Evolutionary conservation across 2,329 filamentous ascomycete species (phyloP).

Genomic region (Hypoxylon sp.): DNA sequence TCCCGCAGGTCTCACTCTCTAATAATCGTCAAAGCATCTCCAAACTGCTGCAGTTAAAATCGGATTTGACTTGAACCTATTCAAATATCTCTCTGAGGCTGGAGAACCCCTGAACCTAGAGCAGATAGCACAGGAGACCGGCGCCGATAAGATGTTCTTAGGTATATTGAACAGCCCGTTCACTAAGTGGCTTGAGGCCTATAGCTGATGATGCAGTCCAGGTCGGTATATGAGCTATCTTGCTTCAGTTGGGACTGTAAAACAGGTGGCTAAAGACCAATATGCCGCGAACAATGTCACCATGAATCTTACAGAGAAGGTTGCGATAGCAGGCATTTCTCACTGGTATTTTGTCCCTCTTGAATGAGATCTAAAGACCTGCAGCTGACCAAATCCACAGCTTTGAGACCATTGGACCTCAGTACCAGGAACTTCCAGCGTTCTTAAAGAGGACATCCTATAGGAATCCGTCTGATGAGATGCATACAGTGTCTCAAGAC

Average conservation of each 20-base stretch:
- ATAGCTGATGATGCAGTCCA: not conserved
- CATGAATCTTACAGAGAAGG: slow-evolving; percentile 12
- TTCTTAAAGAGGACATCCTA: slow-evolving; percentile 41
- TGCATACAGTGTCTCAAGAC: slow-evolving; percentile 33
- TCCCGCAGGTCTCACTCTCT: too few species aligned
- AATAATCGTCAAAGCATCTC: not conserved
- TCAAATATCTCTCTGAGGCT: not conserved
- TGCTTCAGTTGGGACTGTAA: not conserved
- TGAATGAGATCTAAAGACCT: not conserved
- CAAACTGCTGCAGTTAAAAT: not conserved
- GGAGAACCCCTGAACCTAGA: too few species aligned
- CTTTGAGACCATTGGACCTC: slow-evolving; percentile 25
- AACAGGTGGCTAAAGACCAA: not conserved
- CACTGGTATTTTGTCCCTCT: slow-evolving; percentile 20
- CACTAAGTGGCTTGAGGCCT: too few species aligned
- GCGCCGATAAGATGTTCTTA: not conserved
- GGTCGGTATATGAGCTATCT: slow-evolving; percentile 17
- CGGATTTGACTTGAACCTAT: not conserved
- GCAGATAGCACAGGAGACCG: too few species aligned
- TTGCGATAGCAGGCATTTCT: slow-evolving; percentile 9
- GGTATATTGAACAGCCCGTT: too few species aligned
- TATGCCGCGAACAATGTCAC: slow-evolving; percentile 25
- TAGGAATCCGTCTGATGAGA: slow-evolving; percentile 37
- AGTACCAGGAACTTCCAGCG: slow-evolving; percentile 29
- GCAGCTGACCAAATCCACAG: slow-evolving; percentile 3